Conservation (phyloP, 2,329 filamentous ascomycete species). For the Phyllosticta capitalensis region DNA sequence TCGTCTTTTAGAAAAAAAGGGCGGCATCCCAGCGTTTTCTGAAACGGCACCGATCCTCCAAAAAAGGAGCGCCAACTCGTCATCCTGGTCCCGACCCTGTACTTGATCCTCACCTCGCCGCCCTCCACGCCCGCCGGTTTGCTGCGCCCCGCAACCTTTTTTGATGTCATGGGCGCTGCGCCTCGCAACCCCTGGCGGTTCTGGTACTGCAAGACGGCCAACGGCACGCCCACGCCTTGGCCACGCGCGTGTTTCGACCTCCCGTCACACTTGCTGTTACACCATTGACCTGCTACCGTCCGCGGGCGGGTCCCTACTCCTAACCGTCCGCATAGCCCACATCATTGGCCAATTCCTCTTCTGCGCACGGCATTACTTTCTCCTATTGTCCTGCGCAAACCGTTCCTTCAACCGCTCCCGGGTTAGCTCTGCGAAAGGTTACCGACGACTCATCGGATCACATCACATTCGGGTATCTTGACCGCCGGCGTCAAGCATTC, state of each 20-base stretch:
- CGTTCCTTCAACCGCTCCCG: not conserved
- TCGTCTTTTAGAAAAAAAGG: slow-evolving; percentile 6
- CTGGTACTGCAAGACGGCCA: not conserved
- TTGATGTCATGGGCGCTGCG: not conserved
- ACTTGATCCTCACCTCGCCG: not conserved
- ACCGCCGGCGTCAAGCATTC: not conserved
- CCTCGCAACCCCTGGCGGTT: not conserved
- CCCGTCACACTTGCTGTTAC: not conserved
- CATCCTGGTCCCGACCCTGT: not conserved
- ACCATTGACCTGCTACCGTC: not conserved
- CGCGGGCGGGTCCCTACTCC: not conserved
- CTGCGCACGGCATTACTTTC: not conserved
- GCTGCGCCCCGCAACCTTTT: not conserved
- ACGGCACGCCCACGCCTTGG: not conserved
- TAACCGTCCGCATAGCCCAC: not conserved
- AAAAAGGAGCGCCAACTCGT: not conserved
- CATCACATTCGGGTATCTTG: not conserved
- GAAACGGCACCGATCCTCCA: not conserved
- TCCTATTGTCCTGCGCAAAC: no score
- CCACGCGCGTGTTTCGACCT: not conserved
- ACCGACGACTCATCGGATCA: not conserved
- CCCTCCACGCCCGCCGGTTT: not conserved
- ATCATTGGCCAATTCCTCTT: not conserved
- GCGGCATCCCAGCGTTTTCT: not conserved
- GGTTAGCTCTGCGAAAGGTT: not conserved